Evolutionary conservation across 2,329 filamentous ascomycete species (phyloP).

Genomic region (Xylaria multiplex): DNA sequence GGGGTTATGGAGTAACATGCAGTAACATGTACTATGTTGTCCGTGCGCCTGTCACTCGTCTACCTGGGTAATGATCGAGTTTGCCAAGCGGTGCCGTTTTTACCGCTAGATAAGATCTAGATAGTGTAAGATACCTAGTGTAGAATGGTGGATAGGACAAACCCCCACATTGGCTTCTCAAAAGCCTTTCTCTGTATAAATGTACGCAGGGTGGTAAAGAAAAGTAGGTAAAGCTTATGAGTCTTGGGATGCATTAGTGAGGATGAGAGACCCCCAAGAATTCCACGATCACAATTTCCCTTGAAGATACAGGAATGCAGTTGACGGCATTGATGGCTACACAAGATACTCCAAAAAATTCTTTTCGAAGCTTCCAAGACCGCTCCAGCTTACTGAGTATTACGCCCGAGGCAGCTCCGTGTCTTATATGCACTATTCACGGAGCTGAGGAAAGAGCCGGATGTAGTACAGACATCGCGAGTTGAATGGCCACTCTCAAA

Average conservation of each 20-base stretch:
- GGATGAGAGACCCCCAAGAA: neutral
- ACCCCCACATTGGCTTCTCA: constrained; percentile 11
- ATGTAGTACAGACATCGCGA: neutral
- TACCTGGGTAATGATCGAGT: constrained; percentile 2
- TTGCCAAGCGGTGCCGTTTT: constrained; percentile 16
- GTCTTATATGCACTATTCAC: neutral
- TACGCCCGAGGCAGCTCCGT: constrained; percentile 8
- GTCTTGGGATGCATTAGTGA: neutral
- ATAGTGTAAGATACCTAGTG: neutral
- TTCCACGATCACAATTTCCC: neutral
- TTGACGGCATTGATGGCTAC: neutral
- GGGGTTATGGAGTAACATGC: constrained; percentile 14
- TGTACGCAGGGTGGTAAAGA: neutral
- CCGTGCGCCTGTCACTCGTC: constrained; percentile 18
- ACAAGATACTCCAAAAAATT: neutral
- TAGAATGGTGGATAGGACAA: constrained; percentile 9
- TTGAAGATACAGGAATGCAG: neutral
- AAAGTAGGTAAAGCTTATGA: neutral
- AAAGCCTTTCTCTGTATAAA: neutral
- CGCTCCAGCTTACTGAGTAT: constrained; percentile 5
- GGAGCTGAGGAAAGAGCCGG: constrained; percentile 3
- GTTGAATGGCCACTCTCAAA: neutral
- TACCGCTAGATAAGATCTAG: constrained; percentile 9
- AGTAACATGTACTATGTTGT: constrained; percentile 15
- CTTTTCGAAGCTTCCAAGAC: neutral